Conservation (phyloP, 2,329 filamentous ascomycete species). For the Claviceps sorghi region DNA sequence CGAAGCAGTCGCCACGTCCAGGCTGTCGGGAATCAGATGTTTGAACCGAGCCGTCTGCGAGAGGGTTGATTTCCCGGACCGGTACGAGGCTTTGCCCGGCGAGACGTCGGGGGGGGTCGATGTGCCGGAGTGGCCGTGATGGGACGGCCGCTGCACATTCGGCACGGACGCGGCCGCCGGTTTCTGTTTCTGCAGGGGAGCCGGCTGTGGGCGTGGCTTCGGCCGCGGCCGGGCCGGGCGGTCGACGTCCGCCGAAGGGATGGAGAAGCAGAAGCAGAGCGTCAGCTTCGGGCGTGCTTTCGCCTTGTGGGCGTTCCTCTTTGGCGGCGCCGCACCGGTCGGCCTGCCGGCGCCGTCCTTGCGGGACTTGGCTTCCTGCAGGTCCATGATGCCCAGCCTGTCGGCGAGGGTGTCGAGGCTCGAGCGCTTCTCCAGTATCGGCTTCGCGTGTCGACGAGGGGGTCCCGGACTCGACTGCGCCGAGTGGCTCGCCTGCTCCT, state of each 20-base stretch:
- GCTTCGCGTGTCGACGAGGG: constrained; percentile 26
- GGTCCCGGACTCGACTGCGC: constrained; percentile 31
- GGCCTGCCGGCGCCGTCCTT: constrained; percentile 10
- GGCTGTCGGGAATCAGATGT: constrained; percentile 49
- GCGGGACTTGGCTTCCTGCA: constrained; percentile 27
- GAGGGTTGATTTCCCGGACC: constrained; percentile 16
- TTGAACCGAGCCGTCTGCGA: constrained; percentile 20
- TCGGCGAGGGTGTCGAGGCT: constrained; percentile 83
- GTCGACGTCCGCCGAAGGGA: constrained; percentile 31
- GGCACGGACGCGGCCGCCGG: constrained; percentile 12
- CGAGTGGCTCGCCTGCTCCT: constrained; percentile 56
- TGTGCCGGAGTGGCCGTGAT: not conserved
- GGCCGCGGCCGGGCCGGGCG: constrained; percentile 19
- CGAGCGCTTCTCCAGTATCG: constrained; percentile 48
- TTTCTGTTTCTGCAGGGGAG: constrained; percentile 30
- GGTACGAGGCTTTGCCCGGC: constrained; percentile 16
- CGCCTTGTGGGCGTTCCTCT: constrained; percentile 7
- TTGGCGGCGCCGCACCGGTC: constrained; percentile 13
- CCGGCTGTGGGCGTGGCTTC: constrained; percentile 1
- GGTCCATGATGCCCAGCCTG: constrained; percentile 58
- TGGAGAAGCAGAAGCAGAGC: constrained; percentile 39
- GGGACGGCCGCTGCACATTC: not conserved
- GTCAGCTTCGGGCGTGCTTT: constrained; percentile 18
- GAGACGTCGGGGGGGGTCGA: constrained; percentile 12
- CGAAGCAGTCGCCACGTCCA: constrained; percentile 55